Percentiles rank a stretch among this genome's conserved stretches.
Conservation (phyloP, 2,329 filamentous ascomycete genomes). For the Diaporthe australafricana region DNA sequence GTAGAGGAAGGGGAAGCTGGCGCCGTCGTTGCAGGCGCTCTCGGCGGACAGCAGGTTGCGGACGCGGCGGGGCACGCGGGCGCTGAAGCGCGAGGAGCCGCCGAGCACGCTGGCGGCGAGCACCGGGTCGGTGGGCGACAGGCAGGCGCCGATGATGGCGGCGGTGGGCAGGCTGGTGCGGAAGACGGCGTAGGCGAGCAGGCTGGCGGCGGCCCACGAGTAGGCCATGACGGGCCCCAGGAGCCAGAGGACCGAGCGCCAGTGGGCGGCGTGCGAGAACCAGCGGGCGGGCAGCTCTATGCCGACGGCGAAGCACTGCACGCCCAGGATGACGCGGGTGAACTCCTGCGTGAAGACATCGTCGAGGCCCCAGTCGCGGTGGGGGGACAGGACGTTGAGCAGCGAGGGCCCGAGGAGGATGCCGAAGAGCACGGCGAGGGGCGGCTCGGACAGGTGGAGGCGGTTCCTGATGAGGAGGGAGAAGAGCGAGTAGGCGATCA, state of each 20-base stretch:
- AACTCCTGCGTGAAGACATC: conserved; percentile 58
- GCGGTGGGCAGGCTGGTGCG: conserved; percentile 71
- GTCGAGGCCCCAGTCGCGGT: conserved; percentile 24
- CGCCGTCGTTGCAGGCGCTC: conserved; percentile 69
- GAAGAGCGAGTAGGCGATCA: conserved; percentile 31
- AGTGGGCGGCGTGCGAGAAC: conserved; percentile 37
- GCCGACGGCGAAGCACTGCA: conserved; percentile 80
- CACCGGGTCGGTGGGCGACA: conserved; percentile 78
- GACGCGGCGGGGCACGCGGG: conserved; percentile 73
- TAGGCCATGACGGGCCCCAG: conserved; percentile 75
- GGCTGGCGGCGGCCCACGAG: conserved; percentile 75
- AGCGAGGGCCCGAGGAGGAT: conserved; percentile 29
- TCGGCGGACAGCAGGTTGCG: conserved; percentile 74
- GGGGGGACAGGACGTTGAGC: conserved; percentile 27
- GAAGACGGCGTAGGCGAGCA: conserved; percentile 72
- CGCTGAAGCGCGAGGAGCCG: conserved; percentile 56
- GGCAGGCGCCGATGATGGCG: conserved; percentile 73
- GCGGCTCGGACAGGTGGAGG: conserved; percentile 34
- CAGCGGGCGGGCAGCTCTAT: conserved; percentile 71
- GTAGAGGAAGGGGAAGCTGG: conserved; percentile 36
- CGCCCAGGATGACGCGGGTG: conserved; percentile 77
- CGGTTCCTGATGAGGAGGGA: conserved; percentile 32
- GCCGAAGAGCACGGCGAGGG: conserved; percentile 32
- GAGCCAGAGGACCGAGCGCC: conserved; percentile 60
- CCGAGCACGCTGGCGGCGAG: conserved; percentile 75